phyloP scores from a whole-genome alignment of 805 yeast species.

The Lachancea meyersii region DNA sequence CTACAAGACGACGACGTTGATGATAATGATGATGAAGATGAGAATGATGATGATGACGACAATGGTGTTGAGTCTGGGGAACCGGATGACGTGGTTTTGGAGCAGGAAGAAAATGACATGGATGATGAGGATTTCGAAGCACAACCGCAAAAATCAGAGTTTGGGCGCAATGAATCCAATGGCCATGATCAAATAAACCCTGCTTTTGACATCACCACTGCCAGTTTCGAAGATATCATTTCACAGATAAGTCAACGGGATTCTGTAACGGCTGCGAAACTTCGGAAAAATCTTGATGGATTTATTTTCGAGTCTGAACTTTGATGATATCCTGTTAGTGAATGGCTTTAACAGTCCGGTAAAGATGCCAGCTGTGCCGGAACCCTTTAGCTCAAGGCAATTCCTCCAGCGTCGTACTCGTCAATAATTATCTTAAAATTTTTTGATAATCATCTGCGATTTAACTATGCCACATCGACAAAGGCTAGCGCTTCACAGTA shows the following conservation, averaged over 20 bases:
- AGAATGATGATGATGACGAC: conserved; percentile 23
- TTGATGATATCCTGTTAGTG: too few species aligned
- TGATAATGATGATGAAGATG: too few species aligned
- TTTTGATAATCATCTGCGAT: not conserved
- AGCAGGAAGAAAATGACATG: conserved; percentile 30
- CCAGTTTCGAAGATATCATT: conserved; percentile 29
- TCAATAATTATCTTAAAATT: conserved; percentile 1
- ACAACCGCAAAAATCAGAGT: not conserved
- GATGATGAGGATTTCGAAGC: conserved; percentile 18
- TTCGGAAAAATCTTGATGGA: conserved; percentile 20
- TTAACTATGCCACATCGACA: too few species aligned
- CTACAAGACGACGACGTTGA: conserved; percentile 14
- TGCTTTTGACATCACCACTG: conserved; percentile 24
- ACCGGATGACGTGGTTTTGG: conserved; percentile 27
- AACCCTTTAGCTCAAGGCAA: too few species aligned
- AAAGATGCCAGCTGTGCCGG: too few species aligned
- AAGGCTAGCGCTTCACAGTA: not conserved
- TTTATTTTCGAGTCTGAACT: conserved; percentile 24
- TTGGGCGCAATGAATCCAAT: not conserved
- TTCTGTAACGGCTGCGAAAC: conserved; percentile 20
- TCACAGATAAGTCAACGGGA: conserved; percentile 23
- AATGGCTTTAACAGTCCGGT: too few species aligned
- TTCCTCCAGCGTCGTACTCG: not conserved
- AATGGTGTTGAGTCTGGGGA: conserved; percentile 32
- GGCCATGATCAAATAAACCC: not conserved